Conservation (phyloP, 306 rosid species). For the Hippophae tibetana region DNA sequence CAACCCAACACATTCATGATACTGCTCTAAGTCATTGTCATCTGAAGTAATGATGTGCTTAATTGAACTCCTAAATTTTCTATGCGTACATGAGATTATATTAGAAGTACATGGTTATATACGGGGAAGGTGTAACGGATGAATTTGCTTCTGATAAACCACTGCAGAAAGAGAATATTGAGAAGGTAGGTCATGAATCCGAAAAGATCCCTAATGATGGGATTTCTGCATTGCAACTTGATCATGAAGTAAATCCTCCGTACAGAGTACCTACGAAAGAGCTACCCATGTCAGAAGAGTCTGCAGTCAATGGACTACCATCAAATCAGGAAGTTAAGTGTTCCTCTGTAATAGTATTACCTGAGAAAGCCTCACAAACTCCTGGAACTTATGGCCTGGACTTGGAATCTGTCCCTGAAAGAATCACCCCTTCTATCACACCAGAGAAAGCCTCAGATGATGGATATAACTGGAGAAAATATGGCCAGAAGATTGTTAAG, state of each 20-base stretch:
- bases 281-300: constrained; percentile 23
- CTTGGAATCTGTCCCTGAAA: constrained; percentile 36
- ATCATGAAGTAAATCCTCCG: constrained; percentile 20
- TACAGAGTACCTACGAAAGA: constrained; percentile 10
- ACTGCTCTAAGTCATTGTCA: constrained; percentile 15
- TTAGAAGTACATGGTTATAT: constrained; percentile 52
- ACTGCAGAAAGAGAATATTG: constrained; percentile 32
- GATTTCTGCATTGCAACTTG: constrained; percentile 22
- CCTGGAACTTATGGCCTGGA: constrained; percentile 18
- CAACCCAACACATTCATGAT: constrained; percentile 7
- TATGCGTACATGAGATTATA: constrained; percentile 5
- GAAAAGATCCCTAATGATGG: constrained; percentile 25
- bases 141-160: constrained; percentile 39
- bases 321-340: constrained; percentile 38
- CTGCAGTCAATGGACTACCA: constrained; percentile 24
- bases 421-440: constrained; percentile 33
- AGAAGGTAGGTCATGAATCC: constrained; percentile 24
- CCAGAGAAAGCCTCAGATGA: constrained; percentile 66
- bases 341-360: constrained; percentile 15
- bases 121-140: constrained; percentile 37
- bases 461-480: constrained; percentile 93
- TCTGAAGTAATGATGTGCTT: constrained; percentile 20
- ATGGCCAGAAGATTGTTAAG: constrained; percentile 83
- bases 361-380: constrained; percentile 33
- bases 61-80: constrained; percentile 23